Evolutionary conservation across 345 rosid genomes (phyloP).

Genomic region (Populus davidiana): DNA sequence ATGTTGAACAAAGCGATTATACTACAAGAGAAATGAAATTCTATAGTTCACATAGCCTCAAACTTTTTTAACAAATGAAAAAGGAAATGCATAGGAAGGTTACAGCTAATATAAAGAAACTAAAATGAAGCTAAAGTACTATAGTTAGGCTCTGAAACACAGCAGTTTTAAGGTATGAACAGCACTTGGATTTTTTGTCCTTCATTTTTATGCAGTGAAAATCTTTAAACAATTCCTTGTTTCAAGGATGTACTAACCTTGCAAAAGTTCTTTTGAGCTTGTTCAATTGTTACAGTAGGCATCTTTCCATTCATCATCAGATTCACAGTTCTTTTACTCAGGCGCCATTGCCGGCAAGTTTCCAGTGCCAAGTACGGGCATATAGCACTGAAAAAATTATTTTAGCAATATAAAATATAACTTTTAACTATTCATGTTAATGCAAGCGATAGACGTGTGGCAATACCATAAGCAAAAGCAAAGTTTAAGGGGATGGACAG

Average conservation of each 20-base stretch:
- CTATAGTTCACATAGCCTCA: neutral
- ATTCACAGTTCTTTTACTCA: constrained; percentile 86
- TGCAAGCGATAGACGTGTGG: neutral
- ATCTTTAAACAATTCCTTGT: neutral
- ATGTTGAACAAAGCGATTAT: neutral
- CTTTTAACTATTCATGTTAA: neutral
- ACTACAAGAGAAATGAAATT: neutral
- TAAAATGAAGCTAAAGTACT: neutral
- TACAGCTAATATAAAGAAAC: neutral
- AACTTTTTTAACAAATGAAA: neutral
- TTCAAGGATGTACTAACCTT: constrained; percentile 49
- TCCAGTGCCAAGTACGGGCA: constrained; percentile 95
- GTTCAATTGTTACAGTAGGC: constrained; percentile 96
- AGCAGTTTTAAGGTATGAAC: neutral
- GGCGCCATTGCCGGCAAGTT: constrained; percentile 96
- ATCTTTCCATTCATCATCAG: constrained; percentile 94
- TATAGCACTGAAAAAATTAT: constrained; percentile 60
- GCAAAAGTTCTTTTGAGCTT: constrained; percentile 85
- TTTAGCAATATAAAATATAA: constrained; percentile 16
- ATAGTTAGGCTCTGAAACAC: neutral
- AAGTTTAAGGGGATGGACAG: neutral
- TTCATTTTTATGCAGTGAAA: neutral
- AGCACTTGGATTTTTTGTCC: neutral
- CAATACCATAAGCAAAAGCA: neutral
- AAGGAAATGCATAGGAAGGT: neutral